phyloP scores from a whole-genome alignment of 2,329 filamentous ascomycete genomes.

The Phaeosphaeriaceae sp. region DNA sequence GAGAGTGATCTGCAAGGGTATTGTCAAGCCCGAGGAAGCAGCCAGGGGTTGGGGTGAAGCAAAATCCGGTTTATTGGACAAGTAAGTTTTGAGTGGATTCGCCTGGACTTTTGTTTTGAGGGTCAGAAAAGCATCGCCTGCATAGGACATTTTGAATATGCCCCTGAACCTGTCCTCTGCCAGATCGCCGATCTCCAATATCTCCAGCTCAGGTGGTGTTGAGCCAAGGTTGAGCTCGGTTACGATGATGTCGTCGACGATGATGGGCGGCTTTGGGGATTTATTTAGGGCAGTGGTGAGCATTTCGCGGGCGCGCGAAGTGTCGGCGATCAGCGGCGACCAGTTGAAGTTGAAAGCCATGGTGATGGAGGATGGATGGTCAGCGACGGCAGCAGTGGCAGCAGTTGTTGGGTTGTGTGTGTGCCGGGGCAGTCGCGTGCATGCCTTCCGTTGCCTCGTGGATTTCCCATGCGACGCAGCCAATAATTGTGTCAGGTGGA shows the following conservation, averaged over 20 bases:
- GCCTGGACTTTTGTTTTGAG: slow-evolving; percentile 96
- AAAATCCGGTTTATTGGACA: slow-evolving; percentile 88
- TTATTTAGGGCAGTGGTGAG: slow-evolving; percentile 96
- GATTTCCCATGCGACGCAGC: slow-evolving; percentile 27
- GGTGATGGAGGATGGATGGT: slow-evolving; percentile 22
- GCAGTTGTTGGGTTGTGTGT: slow-evolving; percentile 18
- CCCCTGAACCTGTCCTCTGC: slow-evolving; percentile 96
- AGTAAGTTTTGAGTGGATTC: slow-evolving; percentile 94
- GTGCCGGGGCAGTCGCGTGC: slow-evolving; percentile 45
- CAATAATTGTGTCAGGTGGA: too few species aligned
- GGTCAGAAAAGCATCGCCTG: slow-evolving; percentile 92
- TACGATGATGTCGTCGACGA: slow-evolving; percentile 98
- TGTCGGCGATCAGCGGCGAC: slow-evolving; percentile 97
- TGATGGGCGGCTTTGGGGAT: slow-evolving; percentile 95
- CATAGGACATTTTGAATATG: slow-evolving; percentile 99
- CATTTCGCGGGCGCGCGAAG: slow-evolving; percentile 88
- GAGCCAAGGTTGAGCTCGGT: slow-evolving; percentile 97
- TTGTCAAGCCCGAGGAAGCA: slow-evolving; percentile 89
- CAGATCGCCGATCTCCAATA: slow-evolving; percentile 95
- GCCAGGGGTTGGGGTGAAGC: slow-evolving; percentile 92
- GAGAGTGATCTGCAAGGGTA: slow-evolving; percentile 94
- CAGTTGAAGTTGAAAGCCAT: slow-evolving; percentile 99
- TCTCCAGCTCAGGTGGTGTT: slow-evolving; percentile 92
- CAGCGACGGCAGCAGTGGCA: slow-evolving; percentile 16
- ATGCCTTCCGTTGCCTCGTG: slow-evolving; percentile 45